Base-by-base conservation (phyloP, 2,329 filamentous ascomycete genomes). In the Keithomyces neogunnii region DNA sequence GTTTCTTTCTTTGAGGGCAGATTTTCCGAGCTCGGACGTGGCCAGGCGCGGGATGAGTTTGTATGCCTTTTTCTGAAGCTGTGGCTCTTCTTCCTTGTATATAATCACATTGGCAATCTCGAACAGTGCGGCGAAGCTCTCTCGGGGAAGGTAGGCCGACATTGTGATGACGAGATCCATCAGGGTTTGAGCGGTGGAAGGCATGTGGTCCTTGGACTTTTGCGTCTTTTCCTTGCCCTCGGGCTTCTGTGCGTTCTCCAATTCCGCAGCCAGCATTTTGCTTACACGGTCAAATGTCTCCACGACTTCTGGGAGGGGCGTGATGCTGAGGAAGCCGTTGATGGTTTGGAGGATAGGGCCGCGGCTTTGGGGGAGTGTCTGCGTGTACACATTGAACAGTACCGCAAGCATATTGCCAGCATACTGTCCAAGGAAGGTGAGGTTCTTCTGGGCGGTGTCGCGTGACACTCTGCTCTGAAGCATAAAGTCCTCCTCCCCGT, bases 21-120 rank as follows among this genome's bases (percentile, higher is more conserved):
- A 71, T 58, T 80, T 82, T 45, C 93, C 93, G 47, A 78, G 80
- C 35, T 88, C 81, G 1, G 91, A 95, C 57, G 88, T 86, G 2
- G 88, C 86, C 40, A 99, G 80, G 50, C 93, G 85, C 3, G 93
- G 92, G 48, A 99, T 95, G 48, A 99, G 80, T 74, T 97, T 97
- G 75, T 99, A 99, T 0, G 93, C 92, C 72, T 99, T 99, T 81
- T 99, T 99, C 68, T 97, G 92, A 36, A 99, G 74, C 67, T 97
- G 92, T 8, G 92, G 87, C 63, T 97, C 92, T 38, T 88, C 80
- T 51, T 86, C 78, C 63, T 85, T 88, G 65, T 86, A 84, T 58
- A 97, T 85, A 52, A 96, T 86, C 30, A 89, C 78, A 0, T 88
- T 78, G 1, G 92, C 88, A 63, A 97, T 91, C 59, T 85, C 85